Evolutionary conservation across 345 rosid species (phyloP), one percentile per base, ranked within the genome.

Genomic region (Streptanthus diversifolius): DNA sequence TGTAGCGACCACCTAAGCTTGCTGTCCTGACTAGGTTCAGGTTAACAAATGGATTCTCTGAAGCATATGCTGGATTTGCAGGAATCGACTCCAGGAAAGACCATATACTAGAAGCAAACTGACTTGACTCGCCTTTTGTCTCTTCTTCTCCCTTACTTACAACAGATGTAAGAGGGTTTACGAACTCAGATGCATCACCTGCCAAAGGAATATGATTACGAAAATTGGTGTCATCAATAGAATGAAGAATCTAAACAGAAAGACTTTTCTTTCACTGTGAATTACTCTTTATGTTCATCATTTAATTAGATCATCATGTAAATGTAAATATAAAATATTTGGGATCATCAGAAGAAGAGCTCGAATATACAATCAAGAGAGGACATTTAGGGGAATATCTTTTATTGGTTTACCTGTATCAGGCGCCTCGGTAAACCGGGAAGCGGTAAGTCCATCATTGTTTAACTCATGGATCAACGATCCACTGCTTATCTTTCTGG

Each of bases 61-160:
- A 63, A 30, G 98, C 98, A 25, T 87, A 84, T 21, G 97, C 98
- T 1, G 98, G 98, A 43, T 81, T 80, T 3, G 96, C 60, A 21
- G 97, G 98, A 74, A 93, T 88, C 1, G 97, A 86, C 53, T 93
- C 98, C 68, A 93, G 85, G 73, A 88, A 85, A 13, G 78, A 17
- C 97, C 97, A 63, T 72, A 93, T 2, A 19, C 85, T 77, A 36
- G 91, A 89, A 66, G 97, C 81, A 61, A 89, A 43, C 85, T 80
- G 64, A 72, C 90, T 80, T 22, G 80, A 40, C 68, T 77, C 72
- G 30, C 8, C 82, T 36, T 36, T 61, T 3, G 32, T 36, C 6
- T 5, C 36, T 47, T 66, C 67, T 3, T 60, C 67, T 29, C 41
- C 78, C 3, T 61, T 59, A 56, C 14, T 56, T 44, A 21, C 7